Conservation (phyloP, 2,329 filamentous ascomycete species). For the Hypoxylon sp. region DNA sequence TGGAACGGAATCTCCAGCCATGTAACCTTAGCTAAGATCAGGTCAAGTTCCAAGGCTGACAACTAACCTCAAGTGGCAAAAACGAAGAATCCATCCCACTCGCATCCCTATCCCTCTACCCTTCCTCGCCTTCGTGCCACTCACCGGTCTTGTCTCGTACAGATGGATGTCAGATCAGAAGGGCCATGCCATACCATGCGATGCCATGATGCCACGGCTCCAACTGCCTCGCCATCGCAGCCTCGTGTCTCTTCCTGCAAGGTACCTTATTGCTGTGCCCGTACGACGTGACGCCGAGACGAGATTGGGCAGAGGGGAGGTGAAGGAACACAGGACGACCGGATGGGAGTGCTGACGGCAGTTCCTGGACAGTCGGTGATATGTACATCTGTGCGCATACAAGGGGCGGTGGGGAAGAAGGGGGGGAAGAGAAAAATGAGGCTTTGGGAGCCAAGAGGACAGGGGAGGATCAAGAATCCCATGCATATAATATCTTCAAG, state of each 20-base stretch:
- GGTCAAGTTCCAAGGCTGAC: not conserved
- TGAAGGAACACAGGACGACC: slow-evolving; percentile 9
- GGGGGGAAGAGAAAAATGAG: slow-evolving; percentile 6
- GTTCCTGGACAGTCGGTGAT: not conserved
- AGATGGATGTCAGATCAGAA: slow-evolving; percentile 1
- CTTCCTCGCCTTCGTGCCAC: no score
- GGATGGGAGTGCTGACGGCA: slow-evolving; percentile 15
- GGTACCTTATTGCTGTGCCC: slow-evolving; percentile 29
- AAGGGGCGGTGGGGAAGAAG: not conserved
- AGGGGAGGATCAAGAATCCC: slow-evolving; percentile 9
- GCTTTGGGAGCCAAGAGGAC: slow-evolving; percentile 29
- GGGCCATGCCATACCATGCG: no score
- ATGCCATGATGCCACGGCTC: slow-evolving; percentile 11
- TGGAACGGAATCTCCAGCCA: not conserved
- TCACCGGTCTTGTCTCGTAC: no score
- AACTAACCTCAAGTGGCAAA: slow-evolving; percentile 24
- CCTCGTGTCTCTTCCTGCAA: slow-evolving; percentile 33
- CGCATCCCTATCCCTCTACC: no score
- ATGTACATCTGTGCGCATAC: not conserved
- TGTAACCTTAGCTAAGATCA: no score
- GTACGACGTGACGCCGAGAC: slow-evolving; percentile 14
- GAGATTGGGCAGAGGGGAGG: slow-evolving; percentile 20
- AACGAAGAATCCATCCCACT: not conserved
- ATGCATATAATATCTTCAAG: slow-evolving; percentile 26
- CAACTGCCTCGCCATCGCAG: slow-evolving; percentile 22